Conservation (phyloP, 2,329 filamentous ascomycete species). For the Amauroascus niger region DNA sequence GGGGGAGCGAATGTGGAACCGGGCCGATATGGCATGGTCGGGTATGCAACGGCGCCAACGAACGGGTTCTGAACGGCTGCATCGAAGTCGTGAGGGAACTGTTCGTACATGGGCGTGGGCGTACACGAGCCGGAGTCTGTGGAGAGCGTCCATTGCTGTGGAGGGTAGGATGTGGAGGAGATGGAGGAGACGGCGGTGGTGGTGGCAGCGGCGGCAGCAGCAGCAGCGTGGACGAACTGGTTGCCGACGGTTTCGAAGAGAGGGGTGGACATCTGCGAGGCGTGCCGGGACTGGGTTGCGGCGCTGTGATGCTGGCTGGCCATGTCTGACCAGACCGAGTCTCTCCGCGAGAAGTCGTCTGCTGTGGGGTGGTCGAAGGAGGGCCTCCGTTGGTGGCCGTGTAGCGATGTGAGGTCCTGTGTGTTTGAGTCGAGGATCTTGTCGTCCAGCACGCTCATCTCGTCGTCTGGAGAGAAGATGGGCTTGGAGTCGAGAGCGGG, state of each 20-base stretch:
- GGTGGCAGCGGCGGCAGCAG: too few relatives aligned
- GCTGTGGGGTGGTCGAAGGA: slow-evolving; percentile 40
- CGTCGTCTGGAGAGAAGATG: slow-evolving; percentile 40
- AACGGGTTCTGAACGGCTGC: slow-evolving; percentile 30
- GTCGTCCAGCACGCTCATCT: slow-evolving; percentile 44
- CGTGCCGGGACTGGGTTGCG: slow-evolving; percentile 34
- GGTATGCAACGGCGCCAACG: slow-evolving; percentile 33
- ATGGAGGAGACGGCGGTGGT: too few relatives aligned
- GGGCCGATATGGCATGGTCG: slow-evolving; percentile 37
- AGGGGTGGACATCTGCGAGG: slow-evolving; percentile 37
- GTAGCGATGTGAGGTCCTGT: slow-evolving; percentile 40
- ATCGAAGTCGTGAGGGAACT: slow-evolving; percentile 47
- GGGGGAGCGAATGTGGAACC: slow-evolving; percentile 39
- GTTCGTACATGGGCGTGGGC: slow-evolving; percentile 61
- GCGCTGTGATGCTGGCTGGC: slow-evolving; percentile 25
- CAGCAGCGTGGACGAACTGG: slow-evolving; percentile 32
- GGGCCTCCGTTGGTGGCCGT: slow-evolving; percentile 36
- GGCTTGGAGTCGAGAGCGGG: slow-evolving; percentile 36
- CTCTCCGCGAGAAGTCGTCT: slow-evolving; percentile 45
- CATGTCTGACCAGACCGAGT: slow-evolving; percentile 39
- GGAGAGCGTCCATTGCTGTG: slow-evolving; percentile 53
- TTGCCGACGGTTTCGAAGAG: slow-evolving; percentile 41
- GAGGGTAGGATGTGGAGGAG: too few relatives aligned
- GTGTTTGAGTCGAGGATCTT: slow-evolving; percentile 43
- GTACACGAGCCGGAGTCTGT: slow-evolving; percentile 62